Percentiles rank a stretch among this genome's conserved stretches.
Evolutionary conservation across 2,329 filamentous ascomycete species (phyloP).

Genomic region (Microcyclospora pomicola): DNA sequence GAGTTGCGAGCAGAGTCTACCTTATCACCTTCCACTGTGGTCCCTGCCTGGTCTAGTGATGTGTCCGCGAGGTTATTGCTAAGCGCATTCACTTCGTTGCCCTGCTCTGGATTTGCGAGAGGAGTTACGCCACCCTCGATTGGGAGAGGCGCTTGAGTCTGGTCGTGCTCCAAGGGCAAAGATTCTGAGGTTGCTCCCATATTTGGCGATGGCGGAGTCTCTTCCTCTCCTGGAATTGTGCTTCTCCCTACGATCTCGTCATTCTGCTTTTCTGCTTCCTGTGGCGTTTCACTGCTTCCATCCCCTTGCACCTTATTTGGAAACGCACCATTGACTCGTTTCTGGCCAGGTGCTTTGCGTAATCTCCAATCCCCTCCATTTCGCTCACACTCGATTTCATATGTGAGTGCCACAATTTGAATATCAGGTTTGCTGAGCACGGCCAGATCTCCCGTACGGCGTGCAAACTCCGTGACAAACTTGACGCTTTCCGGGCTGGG

Average conservation of each 20-base stretch:
- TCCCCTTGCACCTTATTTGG: slow-evolving; percentile 29
- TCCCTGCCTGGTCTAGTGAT: neutral
- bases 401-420: slow-evolving; percentile 75
- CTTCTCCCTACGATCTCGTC: neutral
- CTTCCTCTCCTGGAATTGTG: slow-evolving; percentile 1
- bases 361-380: slow-evolving; percentile 84
- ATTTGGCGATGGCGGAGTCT: neutral
- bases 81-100: neutral
- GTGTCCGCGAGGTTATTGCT: neutral
- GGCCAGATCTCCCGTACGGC: slow-evolving; percentile 74
- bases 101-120: neutral
- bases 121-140: neutral
- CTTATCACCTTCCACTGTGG: slow-evolving; percentile 11
- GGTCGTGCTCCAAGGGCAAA: neutral
- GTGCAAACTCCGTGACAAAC: slow-evolving; percentile 70
- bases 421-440: slow-evolving; percentile 84
- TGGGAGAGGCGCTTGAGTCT: neutral
- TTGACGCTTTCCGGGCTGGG: slow-evolving; percentile 66
- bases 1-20: slow-evolving; percentile 14
- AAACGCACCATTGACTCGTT: slow-evolving; percentile 57
- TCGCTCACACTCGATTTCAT: slow-evolving; percentile 84
- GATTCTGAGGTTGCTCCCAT: neutral
- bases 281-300: neutral
- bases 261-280: neutral
- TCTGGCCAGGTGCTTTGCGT: slow-evolving; percentile 65